Percentiles rank a stretch among this genome's conserved stretches.
Evolutionary conservation across 768 basidiomycete species (phyloP).

Genomic region (Pulveroboletus sp.): DNA sequence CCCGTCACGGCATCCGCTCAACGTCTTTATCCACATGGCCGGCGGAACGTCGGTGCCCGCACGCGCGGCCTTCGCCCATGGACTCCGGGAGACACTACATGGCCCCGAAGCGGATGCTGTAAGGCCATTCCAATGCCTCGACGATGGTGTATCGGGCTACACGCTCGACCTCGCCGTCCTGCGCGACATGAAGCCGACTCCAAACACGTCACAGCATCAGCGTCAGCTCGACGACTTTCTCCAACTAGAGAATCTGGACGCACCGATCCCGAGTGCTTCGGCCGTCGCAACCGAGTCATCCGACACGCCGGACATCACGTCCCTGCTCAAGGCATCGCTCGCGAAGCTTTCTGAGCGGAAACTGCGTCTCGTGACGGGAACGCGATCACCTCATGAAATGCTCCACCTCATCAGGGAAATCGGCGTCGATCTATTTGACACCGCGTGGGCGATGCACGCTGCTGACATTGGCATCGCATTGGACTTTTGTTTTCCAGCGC

Average conservation of each 20-base stretch:
- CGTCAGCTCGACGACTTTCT: constrained; percentile 11
- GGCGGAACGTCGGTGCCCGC: constrained; percentile 55
- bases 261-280: constrained; percentile 5
- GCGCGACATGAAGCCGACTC: constrained; percentile 20
- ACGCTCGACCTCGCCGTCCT: constrained; percentile 61
- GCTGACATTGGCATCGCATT: constrained; percentile 70
- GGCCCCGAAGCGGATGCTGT: constrained; percentile 51
- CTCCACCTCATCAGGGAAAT: constrained; percentile 57
- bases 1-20: constrained; percentile 26
- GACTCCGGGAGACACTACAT: constrained; percentile 51
- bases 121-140: constrained; percentile 49
- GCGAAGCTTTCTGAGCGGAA: constrained; percentile 47
- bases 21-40: constrained; percentile 65
- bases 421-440: constrained; percentile 76
- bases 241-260: constrained; percentile 6
- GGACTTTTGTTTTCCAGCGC: constrained; percentile 70
- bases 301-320: constrained; percentile 19
- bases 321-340: constrained; percentile 60
- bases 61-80: constrained; percentile 57
- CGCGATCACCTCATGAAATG: constrained; percentile 68
- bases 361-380: constrained; percentile 55
- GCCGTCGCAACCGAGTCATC: not conserved
- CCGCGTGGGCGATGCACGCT: constrained; percentile 62
- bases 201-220: constrained; percentile 16
- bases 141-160: constrained; percentile 70